phyloP scores from a whole-genome alignment of 148 eudicot species.

The Silene conica region DNA sequence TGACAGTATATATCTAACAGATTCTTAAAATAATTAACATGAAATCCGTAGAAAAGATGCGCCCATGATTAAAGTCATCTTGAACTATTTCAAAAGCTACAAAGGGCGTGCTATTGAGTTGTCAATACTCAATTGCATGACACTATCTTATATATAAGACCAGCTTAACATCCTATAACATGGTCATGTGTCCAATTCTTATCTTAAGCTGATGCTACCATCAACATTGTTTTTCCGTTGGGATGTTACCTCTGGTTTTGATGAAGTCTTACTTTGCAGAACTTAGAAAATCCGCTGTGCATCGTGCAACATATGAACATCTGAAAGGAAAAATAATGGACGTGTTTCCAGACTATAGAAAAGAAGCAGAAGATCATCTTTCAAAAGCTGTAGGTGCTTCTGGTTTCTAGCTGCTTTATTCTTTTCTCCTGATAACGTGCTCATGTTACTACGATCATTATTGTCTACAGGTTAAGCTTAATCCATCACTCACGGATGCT shows the following conservation, averaged over 20 bases:
- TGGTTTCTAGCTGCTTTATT: neutral
- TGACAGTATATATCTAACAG: no score
- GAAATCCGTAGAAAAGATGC: neutral
- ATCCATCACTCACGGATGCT: conserved; percentile 86
- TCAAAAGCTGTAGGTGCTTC: conserved; percentile 76
- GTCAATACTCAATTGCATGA: neutral
- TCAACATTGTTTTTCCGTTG: neutral
- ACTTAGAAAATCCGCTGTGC: conserved; percentile 53
- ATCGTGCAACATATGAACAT: conserved; percentile 81
- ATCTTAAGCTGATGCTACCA: neutral
- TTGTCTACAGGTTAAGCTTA: conserved; percentile 72
- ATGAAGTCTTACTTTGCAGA: conserved; percentile 39
- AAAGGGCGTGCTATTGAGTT: neutral
- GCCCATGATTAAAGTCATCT: neutral
- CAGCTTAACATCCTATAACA: neutral
- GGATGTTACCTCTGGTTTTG: neutral
- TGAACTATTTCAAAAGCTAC: neutral
- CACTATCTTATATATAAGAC: conserved; percentile 2
- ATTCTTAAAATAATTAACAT: neutral
- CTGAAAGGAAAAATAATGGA: conserved; percentile 85
- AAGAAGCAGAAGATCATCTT: conserved; percentile 98
- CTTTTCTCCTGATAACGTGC: conserved; percentile 5
- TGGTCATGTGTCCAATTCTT: neutral
- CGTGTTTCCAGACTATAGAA: conserved; percentile 69
- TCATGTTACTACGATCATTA: conserved; percentile 16